A percentile compares a stretch with the other conserved stretches of the same genome.
Conservation (phyloP, 768 basidiomycete species). For the Multifurca ochricompacta region DNA sequence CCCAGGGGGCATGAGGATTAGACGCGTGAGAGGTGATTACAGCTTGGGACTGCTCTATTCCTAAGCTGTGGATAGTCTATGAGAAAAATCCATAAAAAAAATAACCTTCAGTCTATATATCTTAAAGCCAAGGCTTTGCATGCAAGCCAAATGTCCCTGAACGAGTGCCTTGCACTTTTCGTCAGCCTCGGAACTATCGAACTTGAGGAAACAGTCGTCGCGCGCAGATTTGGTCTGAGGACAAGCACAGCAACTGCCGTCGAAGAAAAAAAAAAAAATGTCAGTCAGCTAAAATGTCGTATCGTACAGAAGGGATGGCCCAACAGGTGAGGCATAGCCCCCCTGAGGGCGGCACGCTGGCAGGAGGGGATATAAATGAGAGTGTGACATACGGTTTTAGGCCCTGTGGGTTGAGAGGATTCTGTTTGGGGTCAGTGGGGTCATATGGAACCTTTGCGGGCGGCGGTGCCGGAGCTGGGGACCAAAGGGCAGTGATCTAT, state of each 20-base stretch:
- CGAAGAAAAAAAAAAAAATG: no score
- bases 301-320: no score
- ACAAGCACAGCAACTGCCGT: conserved; percentile 85
- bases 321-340: background rate
- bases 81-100: no score
- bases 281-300: no score
- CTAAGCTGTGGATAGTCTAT: no score
- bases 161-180: conserved; percentile 79
- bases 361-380: background rate
- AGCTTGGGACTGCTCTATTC: no score
- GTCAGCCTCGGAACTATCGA: conserved; percentile 53
- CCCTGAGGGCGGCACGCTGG: background rate
- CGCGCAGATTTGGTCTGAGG: conserved; percentile 87
- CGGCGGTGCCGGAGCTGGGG: conserved; percentile 30
- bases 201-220: conserved; percentile 89
- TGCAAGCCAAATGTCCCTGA: conserved; percentile 79
- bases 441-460: conserved; percentile 38
- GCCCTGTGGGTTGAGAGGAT: conserved; percentile 90
- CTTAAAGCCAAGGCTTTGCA: conserved; percentile 87
- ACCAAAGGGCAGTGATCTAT: conserved; percentile 35
- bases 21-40: no score
- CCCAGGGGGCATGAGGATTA: no score
- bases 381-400: conserved; percentile 73
- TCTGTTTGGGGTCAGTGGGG: conserved; percentile 70
- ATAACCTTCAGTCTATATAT: no score